Percentiles rank a stretch among this genome's conserved stretches.
These are phyloP conservation scores for Neofusicoccum cordaticola DNA, from an alignment of 2,329 filamentous ascomycete species.

Conservation along the genomic window DNA sequence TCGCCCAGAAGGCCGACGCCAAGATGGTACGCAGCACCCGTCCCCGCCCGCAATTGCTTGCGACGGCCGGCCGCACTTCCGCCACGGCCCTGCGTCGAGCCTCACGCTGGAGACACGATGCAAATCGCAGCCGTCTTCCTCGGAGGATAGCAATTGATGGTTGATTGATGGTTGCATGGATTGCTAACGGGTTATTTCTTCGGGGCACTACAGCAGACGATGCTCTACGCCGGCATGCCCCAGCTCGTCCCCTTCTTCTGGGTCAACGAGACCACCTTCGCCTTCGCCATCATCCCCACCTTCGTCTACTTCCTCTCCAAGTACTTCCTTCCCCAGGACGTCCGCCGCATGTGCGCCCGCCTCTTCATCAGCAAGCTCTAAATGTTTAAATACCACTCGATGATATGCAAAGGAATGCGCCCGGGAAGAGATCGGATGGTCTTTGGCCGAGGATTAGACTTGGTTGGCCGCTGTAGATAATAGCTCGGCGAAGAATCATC, in stretches of 20 bases:
- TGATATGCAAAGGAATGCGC: not conserved
- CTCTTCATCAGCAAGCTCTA: constrained; percentile 47
- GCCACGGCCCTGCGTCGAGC: not conserved
- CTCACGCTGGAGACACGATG: not conserved
- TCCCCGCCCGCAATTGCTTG: not conserved
- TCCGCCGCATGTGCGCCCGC: constrained; percentile 40
- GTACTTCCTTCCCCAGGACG: constrained; percentile 42
- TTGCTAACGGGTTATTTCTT: not conserved
- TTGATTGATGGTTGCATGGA: not conserved
- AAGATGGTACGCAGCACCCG: constrained; percentile 15
- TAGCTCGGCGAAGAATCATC: not conserved
- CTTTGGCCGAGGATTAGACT: not conserved
- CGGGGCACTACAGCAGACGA: constrained; percentile 25
- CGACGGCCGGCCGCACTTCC: not conserved
- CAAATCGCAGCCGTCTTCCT: not conserved
- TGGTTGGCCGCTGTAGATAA: constrained; percentile 3
- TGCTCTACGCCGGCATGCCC: constrained; percentile 44
- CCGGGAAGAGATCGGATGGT: not conserved
- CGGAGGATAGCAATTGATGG: not conserved
- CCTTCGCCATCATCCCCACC: constrained; percentile 40
- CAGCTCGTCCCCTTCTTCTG: constrained; percentile 47
- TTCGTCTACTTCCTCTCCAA: constrained; percentile 46
- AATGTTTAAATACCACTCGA: constrained; percentile 3
- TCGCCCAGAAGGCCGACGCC: constrained; percentile 13
- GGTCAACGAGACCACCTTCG: constrained; percentile 44